These are phyloP conservation scores for Teratosphaeria epicoccoides DNA, from an alignment of 2,329 filamentous ascomycete genomes.

Conservation along the genomic window DNA sequence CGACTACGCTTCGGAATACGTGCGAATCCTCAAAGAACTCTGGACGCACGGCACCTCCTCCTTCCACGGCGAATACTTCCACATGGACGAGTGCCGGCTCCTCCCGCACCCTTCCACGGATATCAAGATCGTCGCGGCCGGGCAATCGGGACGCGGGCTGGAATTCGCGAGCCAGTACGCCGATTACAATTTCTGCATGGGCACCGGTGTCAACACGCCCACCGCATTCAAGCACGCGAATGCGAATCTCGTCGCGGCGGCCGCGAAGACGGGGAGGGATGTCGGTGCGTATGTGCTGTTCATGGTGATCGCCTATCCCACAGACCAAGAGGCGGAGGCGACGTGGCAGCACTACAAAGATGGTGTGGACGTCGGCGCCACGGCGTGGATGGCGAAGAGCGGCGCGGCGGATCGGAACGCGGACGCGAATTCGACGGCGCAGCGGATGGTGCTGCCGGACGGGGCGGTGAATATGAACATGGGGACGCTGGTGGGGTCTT, in stretches of 20 bases:
- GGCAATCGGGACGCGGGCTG: constrained; percentile 6
- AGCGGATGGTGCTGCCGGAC: constrained; percentile 3
- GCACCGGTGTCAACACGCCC: constrained; percentile 8
- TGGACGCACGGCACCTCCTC: constrained; percentile 5
- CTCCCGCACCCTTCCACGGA: constrained; percentile 3
- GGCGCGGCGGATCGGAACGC: constrained; percentile 7
- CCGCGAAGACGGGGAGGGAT: constrained; percentile 4
- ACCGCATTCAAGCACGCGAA: constrained; percentile 4
- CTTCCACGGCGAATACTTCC: constrained; percentile 10
- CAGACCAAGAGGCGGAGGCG: constrained; percentile 5
- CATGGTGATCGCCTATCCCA: constrained; percentile 7
- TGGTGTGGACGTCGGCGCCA: constrained; percentile 8
- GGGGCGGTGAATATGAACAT: constrained; percentile 10
- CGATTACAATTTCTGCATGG: constrained; percentile 10
- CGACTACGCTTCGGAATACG: constrained; percentile 10
- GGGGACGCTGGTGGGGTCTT: constrained; percentile 6
- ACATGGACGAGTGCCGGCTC: constrained; percentile 9
- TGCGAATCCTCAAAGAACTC: constrained; percentile 8
- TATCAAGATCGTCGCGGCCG: constrained; percentile 7
- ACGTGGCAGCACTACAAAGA: constrained; percentile 9
- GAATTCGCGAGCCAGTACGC: constrained; percentile 7
- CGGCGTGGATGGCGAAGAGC: constrained; percentile 7
- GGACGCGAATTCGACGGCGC: constrained; percentile 6
- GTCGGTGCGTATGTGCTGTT: constrained; percentile 9
- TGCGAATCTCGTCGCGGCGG: constrained; percentile 4